Conservation (phyloP, 2,329 filamentous ascomycete species). For the Cladophialophora exuberans region DNA sequence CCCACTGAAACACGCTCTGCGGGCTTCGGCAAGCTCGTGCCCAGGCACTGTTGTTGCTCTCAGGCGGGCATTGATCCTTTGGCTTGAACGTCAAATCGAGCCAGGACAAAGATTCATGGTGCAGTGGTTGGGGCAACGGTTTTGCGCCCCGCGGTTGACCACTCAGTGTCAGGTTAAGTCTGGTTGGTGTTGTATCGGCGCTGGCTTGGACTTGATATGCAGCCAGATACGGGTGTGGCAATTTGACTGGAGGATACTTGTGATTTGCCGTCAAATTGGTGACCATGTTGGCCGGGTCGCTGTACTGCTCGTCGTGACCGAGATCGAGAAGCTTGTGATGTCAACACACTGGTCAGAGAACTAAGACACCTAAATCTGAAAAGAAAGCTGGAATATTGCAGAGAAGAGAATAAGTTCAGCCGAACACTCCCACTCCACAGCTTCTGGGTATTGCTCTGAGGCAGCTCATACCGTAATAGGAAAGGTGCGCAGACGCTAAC, state of each 20-base stretch:
- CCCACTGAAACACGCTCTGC: constrained; percentile 41
- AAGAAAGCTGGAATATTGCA: too few species aligned
- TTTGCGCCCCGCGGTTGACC: constrained; percentile 39
- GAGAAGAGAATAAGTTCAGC: too few species aligned
- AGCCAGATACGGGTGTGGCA: constrained; percentile 53
- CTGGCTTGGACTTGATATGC: constrained; percentile 44
- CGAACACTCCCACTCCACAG: too few species aligned
- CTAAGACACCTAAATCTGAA: too few species aligned
- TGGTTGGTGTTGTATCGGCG: constrained; percentile 35
- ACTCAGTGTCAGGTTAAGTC: constrained; percentile 41
- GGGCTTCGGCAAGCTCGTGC: constrained; percentile 37
- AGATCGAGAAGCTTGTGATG: neutral
- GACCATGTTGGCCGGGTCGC: neutral
- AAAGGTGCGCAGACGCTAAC: too few species aligned
- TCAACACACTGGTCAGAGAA: too few species aligned
- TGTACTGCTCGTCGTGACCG: neutral
- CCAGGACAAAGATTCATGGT: constrained; percentile 38
- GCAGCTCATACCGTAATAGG: too few species aligned
- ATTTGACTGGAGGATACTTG: constrained; percentile 46
- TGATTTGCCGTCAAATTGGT: constrained; percentile 4
- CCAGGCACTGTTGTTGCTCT: constrained; percentile 46
- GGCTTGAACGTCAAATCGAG: constrained; percentile 35
- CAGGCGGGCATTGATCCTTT: constrained; percentile 32
- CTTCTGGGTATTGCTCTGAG: too few species aligned
- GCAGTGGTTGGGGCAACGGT: constrained; percentile 39